Evolutionary conservation across 2,329 filamentous ascomycete genomes (phyloP).

Genomic region (Zymoseptoria ardabiliae): DNA sequence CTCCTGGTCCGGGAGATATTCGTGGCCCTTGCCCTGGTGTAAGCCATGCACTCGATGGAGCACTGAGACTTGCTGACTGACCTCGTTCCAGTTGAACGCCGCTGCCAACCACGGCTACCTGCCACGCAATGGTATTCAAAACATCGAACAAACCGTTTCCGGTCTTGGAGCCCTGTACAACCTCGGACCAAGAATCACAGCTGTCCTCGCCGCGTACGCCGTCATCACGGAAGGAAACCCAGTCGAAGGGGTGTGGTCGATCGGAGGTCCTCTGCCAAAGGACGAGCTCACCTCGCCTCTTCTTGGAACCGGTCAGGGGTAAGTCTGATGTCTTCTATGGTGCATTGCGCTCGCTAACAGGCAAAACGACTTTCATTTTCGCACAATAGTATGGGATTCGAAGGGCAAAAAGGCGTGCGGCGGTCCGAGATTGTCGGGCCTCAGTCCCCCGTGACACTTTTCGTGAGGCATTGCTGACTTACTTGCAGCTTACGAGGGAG

Average conservation of each 20-base stretch:
- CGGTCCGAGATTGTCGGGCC: too few relatives aligned
- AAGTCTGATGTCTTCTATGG: neutral
- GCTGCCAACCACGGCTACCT: slow-evolving; percentile 18
- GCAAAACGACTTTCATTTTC: slow-evolving; percentile 21
- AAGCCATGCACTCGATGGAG: neutral
- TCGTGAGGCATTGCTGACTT: too few relatives aligned
- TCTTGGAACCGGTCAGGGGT: neutral
- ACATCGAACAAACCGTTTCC: slow-evolving; percentile 23
- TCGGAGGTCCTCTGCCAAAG: slow-evolving; percentile 22
- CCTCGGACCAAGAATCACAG: slow-evolving; percentile 24
- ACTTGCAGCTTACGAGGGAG: too few relatives aligned
- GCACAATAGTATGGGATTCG: too few relatives aligned
- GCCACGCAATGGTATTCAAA: slow-evolving; percentile 25
- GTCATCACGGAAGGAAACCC: slow-evolving; percentile 26
- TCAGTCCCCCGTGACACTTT: too few relatives aligned
- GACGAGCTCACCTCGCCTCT: slow-evolving; percentile 5
- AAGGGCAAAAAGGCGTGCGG: too few relatives aligned
- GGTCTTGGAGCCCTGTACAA: slow-evolving; percentile 20
- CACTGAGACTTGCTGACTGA: neutral
- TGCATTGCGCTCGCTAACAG: neutral
- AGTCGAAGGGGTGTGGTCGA: slow-evolving; percentile 23
- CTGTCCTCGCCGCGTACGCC: slow-evolving; percentile 28
- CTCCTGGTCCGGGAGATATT: slow-evolving; percentile 11
- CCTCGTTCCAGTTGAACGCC: neutral
- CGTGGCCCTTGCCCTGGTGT: slow-evolving; percentile 11